phyloP scores from a whole-genome alignment of 2,329 filamentous ascomycete species.

The Colletotrichum sp. region DNA sequence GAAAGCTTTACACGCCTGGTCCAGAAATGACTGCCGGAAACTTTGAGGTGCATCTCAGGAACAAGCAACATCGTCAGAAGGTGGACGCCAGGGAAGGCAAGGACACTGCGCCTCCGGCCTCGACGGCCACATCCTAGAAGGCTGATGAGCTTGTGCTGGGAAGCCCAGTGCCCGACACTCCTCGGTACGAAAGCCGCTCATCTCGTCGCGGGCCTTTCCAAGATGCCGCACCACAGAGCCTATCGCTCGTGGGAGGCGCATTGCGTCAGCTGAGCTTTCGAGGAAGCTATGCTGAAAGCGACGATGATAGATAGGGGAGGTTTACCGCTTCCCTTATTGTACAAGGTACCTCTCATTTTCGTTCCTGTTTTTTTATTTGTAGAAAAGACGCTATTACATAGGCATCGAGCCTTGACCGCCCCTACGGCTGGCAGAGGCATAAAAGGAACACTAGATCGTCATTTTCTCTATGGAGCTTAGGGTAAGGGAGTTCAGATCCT shows the following conservation, averaged over 20 bases:
- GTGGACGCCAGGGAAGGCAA: conserved; percentile 49
- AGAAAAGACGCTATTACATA: conserved; percentile 12
- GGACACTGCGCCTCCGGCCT: conserved; percentile 21
- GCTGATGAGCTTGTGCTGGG: background rate
- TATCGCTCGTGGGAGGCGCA: background rate
- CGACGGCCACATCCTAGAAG: background rate
- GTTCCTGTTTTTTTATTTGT: background rate
- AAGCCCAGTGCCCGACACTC: background rate
- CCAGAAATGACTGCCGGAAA: conserved; percentile 85
- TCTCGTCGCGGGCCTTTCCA: background rate
- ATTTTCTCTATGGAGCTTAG: background rate
- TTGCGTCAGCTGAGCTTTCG: background rate
- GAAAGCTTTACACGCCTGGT: conserved; percentile 91
- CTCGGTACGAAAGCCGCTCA: background rate
- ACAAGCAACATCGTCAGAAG: conserved; percentile 77
- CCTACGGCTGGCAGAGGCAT: background rate
- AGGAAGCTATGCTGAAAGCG: background rate
- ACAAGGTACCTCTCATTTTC: background rate
- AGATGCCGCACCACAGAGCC: background rate
- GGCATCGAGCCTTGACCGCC: background rate
- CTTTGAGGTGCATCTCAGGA: conserved; percentile 92
- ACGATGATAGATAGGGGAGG: background rate
- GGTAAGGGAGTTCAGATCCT: conserved; percentile 11
- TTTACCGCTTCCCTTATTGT: background rate
- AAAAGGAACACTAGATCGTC: background rate